These are phyloP conservation scores for Ramaria sp. DNA, from an alignment of 768 basidiomycete species.

Conservation along the genomic window DNA sequence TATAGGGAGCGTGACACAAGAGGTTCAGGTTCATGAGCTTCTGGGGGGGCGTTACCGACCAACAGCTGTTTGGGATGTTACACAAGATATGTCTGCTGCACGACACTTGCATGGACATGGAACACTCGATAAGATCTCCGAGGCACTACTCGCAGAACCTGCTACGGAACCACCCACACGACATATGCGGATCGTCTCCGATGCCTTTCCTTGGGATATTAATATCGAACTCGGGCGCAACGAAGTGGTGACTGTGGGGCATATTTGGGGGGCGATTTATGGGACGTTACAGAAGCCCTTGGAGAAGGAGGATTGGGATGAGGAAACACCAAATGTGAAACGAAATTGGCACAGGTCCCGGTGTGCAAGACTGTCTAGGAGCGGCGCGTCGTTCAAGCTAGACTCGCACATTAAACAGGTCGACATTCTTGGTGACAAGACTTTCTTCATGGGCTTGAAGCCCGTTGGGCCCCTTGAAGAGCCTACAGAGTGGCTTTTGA, in stretches of 20 bases:
- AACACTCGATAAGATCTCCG: not conserved
- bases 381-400: not conserved
- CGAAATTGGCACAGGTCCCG: not conserved
- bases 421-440: conserved; percentile 1
- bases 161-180: not conserved
- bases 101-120: not conserved
- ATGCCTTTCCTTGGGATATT: not conserved
- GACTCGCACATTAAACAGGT: not conserved
- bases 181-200: not conserved
- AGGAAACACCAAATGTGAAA: not conserved
- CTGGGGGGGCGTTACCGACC: not conserved
- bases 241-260: not conserved
- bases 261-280: not conserved
- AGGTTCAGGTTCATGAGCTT: not conserved
- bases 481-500: not conserved
- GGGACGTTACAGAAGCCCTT: conserved; percentile 3
- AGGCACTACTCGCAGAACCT: not conserved
- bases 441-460: conserved; percentile 1
- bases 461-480: not conserved
- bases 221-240: not conserved
- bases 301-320: conserved; percentile 2
- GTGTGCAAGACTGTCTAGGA: conserved; percentile 1
- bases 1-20: not conserved
- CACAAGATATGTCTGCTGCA: not conserved
- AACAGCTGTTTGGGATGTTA: not conserved